Conservation (phyloP, 371 early-diverging fungal genomes). For the Mucor velutinosus region DNA sequence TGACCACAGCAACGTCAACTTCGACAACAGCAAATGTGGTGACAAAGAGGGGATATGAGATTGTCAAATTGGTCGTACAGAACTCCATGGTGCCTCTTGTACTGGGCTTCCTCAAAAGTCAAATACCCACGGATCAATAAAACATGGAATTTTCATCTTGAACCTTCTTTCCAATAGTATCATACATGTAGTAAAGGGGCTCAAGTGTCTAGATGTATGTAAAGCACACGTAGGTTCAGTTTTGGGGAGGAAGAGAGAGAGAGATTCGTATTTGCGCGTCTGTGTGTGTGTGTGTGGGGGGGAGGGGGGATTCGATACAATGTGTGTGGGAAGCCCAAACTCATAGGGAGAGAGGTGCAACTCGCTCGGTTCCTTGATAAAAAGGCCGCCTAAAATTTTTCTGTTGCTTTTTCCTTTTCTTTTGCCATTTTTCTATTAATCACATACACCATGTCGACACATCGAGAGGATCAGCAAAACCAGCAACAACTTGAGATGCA, state of each 20-base stretch:
- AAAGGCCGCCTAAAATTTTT: neutral
- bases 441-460: neutral
- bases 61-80: constrained; percentile 60
- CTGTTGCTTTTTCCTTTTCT: neutral
- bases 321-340: too few relatives aligned
- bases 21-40: constrained; percentile 46
- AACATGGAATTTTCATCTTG: neutral
- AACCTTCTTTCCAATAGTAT: neutral
- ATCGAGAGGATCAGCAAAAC: neutral
- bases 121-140: constrained; percentile 5
- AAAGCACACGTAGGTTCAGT: too few relatives aligned
- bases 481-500: neutral
- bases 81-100: constrained; percentile 62
- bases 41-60: constrained; percentile 56
- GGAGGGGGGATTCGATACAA: too few relatives aligned
- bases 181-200: neutral
- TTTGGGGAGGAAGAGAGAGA: too few relatives aligned
- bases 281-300: too few relatives aligned
- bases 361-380: neutral
- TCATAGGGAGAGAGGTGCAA: neutral
- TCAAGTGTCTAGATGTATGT: too few relatives aligned
- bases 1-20: neutral
- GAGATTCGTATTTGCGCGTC: too few relatives aligned
- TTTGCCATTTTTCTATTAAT: neutral
- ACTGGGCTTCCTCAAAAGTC: constrained; percentile 53